Evolutionary conservation across 2,329 filamentous ascomycete species (phyloP).

Genomic region (Arthrocladium fulminans): DNA sequence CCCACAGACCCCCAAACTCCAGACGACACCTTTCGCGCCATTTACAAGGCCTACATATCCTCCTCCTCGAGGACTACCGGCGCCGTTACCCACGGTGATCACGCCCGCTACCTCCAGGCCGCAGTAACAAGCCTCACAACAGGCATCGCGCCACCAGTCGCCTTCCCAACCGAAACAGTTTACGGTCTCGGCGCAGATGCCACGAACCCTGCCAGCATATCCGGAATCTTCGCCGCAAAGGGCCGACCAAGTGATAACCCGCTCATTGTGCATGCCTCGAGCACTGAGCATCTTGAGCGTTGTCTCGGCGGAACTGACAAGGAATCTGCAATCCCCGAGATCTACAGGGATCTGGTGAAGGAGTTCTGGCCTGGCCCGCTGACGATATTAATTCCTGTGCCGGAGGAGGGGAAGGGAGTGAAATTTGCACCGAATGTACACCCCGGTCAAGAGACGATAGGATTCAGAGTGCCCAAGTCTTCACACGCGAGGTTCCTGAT

Average conservation of each 20-base stretch:
- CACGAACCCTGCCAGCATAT: slow-evolving; percentile 71
- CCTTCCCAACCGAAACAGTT: slow-evolving; percentile 95
- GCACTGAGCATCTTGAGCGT: slow-evolving; percentile 18
- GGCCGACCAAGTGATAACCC: slow-evolving; percentile 88
- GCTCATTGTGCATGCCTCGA: slow-evolving; percentile 72
- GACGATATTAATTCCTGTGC: slow-evolving; percentile 78
- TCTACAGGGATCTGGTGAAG: slow-evolving; percentile 69
- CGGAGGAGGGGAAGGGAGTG: slow-evolving; percentile 42
- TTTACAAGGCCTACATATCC: slow-evolving; percentile 14
- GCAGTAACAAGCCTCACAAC: slow-evolving; percentile 19
- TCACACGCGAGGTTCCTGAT: slow-evolving; percentile 84
- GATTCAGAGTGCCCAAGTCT: slow-evolving; percentile 78
- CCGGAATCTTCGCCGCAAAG: slow-evolving; percentile 88
- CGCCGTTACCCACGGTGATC: neutral
- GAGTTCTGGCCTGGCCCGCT: slow-evolving; percentile 91
- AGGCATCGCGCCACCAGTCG: slow-evolving; percentile 53
- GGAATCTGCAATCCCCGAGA: slow-evolving; percentile 49
- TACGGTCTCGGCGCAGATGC: slow-evolving; percentile 96
- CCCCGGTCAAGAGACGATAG: slow-evolving; percentile 74
- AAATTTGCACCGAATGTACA: slow-evolving; percentile 84
- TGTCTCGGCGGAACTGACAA: slow-evolving; percentile 18
- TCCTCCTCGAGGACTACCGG: neutral
- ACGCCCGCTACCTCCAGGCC: slow-evolving; percentile 14
- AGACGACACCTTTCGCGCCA: slow-evolving; percentile 17
- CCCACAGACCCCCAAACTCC: slow-evolving; percentile 13